Percentiles rank a stretch among this genome's conserved stretches.
Evolutionary conservation across 208 protist species (phyloP).

Genomic region (Leptomonas seymouri): DNA sequence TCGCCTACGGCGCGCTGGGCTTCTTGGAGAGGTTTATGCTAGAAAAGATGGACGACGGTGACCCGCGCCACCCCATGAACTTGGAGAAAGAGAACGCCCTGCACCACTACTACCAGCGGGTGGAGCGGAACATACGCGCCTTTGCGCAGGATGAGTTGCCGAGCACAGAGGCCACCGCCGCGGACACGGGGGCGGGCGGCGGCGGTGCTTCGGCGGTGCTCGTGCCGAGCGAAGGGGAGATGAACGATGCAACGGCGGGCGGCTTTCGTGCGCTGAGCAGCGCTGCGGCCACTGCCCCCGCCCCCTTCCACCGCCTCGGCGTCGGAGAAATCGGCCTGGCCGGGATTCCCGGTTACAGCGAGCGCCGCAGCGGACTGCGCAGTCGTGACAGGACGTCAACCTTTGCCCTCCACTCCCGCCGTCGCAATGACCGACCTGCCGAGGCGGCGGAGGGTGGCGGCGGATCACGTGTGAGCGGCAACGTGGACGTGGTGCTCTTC

Average conservation of each 20-base stretch:
- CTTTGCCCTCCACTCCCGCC: not conserved
- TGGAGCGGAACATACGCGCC: slow-evolving; percentile 43
- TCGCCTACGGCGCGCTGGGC: slow-evolving; percentile 66
- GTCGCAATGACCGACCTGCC: not conserved
- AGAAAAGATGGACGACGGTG: slow-evolving; percentile 74
- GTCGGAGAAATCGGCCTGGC: slow-evolving; percentile 24
- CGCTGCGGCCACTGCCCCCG: not conserved
- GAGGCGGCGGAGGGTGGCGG: not conserved
- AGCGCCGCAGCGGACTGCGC: slow-evolving; percentile 8
- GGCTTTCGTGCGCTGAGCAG: not conserved
- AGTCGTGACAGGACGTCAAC: not conserved
- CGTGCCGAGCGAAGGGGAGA: not conserved
- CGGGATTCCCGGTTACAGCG: slow-evolving; percentile 18
- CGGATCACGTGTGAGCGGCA: slow-evolving; percentile 10
- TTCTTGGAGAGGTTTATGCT: slow-evolving; percentile 78
- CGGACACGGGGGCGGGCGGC: not conserved
- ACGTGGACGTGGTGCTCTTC: slow-evolving; percentile 43
- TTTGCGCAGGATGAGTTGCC: slow-evolving; percentile 16
- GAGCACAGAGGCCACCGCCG: not conserved
- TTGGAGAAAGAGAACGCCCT: slow-evolving; percentile 52
- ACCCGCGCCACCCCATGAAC: slow-evolving; percentile 74
- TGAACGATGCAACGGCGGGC: slow-evolving; percentile 9
- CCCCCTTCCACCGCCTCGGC: slow-evolving; percentile 25
- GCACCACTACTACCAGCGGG: slow-evolving; percentile 43
- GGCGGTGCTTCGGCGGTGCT: not conserved